Base-by-base conservation (phyloP, 306 rosid genomes). In the Vigna reflexopilosa region DNA sequence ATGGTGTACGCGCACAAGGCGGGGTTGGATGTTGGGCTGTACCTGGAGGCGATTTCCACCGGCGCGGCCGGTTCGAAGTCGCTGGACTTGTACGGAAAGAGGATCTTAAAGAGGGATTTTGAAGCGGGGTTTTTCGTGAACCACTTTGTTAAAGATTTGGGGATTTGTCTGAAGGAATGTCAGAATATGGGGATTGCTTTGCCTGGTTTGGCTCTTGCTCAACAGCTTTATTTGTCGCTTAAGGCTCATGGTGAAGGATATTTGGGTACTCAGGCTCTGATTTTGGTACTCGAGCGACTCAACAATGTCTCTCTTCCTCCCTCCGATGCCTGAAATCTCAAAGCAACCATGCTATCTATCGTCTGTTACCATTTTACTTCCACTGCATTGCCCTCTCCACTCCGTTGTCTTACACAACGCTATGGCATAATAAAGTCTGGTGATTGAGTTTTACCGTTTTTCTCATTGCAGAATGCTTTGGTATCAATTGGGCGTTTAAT, bases 131-230 rank as follows among this genome's bases (percentile, higher is more conserved):
- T 94, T 44, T 94, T 72, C 15, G 94, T 94, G 77, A 83, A 92
- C 49, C 97, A 92, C 48, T 92, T 94, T 52, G 70, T 94, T 30
- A 94, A 94, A 85, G 98, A 90, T 72, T 85, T 94, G 80, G 97
- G 97, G 68, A 90, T 94, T 72, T 94, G 97, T 51, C 83, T 92
- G 87, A 92, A 89, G 86, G 97, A 94, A 78, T 94, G 98, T 34
- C 85, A 94, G 84, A 92, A 72, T 19, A 80, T 94, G 93, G 90
- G 95, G 1, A 78, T 94, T 72, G 90, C 93, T 77, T 80, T 94
- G 72, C 97, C 97, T 34, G 97, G 98, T 1, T 69, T 91, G 87
- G 97, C 97, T n/a, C 77, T 92, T 67, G 96, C 97, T 59, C 97
- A 95, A 80, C 98, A 92, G 82, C 97, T 95, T 47, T 89, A 86